phyloP scores from a whole-genome alignment of 345 rosid genomes.

The Eucalyptus microcorys region DNA sequence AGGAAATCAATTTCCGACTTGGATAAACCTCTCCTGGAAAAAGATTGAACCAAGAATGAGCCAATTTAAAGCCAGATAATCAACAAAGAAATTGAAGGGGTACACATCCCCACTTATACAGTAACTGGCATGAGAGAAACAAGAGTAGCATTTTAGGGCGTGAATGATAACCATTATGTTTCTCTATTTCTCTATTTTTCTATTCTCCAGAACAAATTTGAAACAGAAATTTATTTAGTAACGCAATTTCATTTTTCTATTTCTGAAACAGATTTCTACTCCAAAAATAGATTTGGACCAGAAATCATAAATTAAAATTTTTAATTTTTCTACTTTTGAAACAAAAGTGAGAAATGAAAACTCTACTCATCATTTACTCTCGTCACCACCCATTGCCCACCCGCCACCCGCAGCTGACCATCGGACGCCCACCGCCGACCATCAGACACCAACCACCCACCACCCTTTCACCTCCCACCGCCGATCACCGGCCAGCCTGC shows the following conservation, averaged over 20 bases:
- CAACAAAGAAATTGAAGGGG: neutral
- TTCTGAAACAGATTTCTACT: too few relatives aligned
- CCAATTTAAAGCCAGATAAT: neutral
- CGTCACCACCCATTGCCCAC: too few relatives aligned
- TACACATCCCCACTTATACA: neutral
- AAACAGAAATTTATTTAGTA: rapidly evolving
- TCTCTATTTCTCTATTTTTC: too few relatives aligned
- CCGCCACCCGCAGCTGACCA: rapidly evolving
- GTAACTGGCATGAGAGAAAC: neutral
- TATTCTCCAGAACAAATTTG: rapidly evolving
- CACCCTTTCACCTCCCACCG: too few relatives aligned
- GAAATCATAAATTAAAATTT: too few relatives aligned
- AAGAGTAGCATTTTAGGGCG: neutral
- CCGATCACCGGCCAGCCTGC: rapidly evolving
- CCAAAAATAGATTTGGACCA: rapidly evolving
- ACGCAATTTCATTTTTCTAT: too few relatives aligned
- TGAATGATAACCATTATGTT: too few relatives aligned
- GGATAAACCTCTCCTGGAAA: conserved; percentile 86
- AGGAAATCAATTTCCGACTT: conserved; percentile 72
- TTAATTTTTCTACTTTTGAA: too few relatives aligned
- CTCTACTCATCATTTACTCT: too few relatives aligned
- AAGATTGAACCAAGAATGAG: neutral
- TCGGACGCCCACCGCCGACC: rapidly evolving
- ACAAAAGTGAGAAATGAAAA: too few relatives aligned
- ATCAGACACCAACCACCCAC: too few relatives aligned